phyloP scores from a whole-genome alignment of 2,329 filamentous ascomycete species.

The Xylariaceae sp. region DNA sequence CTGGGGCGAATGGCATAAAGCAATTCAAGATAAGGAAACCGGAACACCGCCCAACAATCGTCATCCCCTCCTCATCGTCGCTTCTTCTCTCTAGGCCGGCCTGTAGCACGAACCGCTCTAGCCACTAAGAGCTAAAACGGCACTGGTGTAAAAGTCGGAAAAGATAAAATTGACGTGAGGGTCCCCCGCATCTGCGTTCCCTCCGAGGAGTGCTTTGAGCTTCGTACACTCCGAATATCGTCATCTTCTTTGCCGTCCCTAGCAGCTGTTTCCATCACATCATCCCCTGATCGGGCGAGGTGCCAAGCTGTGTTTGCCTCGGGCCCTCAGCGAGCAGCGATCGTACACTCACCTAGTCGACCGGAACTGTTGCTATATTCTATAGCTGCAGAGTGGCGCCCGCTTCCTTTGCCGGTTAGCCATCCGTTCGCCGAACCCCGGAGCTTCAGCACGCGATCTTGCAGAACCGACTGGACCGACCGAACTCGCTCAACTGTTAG shows the following conservation, averaged over 20 bases:
- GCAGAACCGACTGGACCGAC: conserved; percentile 16
- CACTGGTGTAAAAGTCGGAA: no score
- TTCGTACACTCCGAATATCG: background rate
- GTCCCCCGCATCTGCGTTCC: no score
- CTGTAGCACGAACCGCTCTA: background rate
- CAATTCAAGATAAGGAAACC: conserved; percentile 25
- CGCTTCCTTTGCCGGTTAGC: no score
- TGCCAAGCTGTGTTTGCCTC: conserved; percentile 21
- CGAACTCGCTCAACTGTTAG: conserved; percentile 6
- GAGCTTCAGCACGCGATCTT: conserved; percentile 28
- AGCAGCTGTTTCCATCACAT: conserved; percentile 15
- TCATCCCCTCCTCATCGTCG: background rate
- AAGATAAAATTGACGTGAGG: no score
- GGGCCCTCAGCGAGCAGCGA: no score
- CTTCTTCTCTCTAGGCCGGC: no score
- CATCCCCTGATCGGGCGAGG: conserved; percentile 25
- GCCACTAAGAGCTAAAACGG: conserved; percentile 1
- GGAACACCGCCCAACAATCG: conserved; percentile 1
- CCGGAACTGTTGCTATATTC: no score
- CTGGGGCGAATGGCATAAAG: conserved; percentile 10
- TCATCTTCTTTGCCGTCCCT: background rate
- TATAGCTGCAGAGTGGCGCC: no score
- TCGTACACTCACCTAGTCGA: no score
- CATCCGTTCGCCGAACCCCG: conserved; percentile 27
- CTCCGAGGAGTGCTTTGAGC: background rate